Conservation (phyloP, 2,329 filamentous ascomycete species). For the Ophiostoma pallidulum region DNA sequence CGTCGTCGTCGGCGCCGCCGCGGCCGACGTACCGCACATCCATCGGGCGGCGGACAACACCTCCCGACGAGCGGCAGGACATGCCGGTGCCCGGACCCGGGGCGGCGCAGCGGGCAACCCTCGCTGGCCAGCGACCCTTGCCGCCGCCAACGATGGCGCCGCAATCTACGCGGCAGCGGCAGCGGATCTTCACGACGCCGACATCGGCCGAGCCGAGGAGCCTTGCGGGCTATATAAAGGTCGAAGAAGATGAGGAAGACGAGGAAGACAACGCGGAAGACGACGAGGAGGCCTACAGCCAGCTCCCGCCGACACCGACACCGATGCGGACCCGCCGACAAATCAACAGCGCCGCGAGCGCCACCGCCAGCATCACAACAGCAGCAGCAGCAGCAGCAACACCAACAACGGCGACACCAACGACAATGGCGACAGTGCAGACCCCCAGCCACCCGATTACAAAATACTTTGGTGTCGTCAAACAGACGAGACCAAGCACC, state of each 20-base stretch:
- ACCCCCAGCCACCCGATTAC: slow-evolving; percentile 10
- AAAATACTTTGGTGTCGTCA: slow-evolving; percentile 11
- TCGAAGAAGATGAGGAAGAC: neutral
- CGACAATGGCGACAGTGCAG: neutral
- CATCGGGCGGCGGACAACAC: slow-evolving; percentile 16
- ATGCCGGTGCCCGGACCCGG: no score
- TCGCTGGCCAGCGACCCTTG: neutral
- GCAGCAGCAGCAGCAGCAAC: neutral
- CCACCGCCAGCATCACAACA: no score
- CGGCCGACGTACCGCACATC: slow-evolving; percentile 12
- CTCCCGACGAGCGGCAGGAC: slow-evolving; percentile 10
- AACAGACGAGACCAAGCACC: neutral
- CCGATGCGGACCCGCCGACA: neutral
- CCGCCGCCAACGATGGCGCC: slow-evolving; percentile 1
- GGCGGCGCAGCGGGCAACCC: neutral
- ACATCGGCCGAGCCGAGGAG: no score
- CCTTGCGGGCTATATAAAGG: neutral
- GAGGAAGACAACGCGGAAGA: neutral
- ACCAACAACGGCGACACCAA: neutral
- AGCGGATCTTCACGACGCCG: slow-evolving; percentile 13
- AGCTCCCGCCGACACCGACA: slow-evolving; percentile 4
- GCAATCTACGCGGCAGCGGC: neutral
- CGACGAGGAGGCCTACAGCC: slow-evolving; percentile 1
- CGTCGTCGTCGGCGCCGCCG: neutral
- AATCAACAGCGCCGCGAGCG: no score